Evolutionary conservation across 805 yeast species (phyloP).

Genomic region (Starmerella floricola): DNA sequence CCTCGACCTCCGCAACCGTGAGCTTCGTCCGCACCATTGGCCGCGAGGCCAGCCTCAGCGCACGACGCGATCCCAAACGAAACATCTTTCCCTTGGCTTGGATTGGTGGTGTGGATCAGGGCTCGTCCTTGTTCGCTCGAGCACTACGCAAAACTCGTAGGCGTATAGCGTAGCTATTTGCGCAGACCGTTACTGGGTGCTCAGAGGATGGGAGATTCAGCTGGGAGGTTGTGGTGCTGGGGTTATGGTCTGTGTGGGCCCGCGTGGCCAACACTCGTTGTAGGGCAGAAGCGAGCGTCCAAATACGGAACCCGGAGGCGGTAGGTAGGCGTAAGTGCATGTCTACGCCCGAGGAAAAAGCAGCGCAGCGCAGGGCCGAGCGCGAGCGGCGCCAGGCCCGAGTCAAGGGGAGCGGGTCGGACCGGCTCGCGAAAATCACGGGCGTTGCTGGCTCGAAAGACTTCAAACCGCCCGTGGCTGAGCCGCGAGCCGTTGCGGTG

Average conservation of each 20-base stretch:
- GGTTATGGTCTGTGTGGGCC: no score
- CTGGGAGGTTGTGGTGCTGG: no score
- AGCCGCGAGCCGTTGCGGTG: neutral
- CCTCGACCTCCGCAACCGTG: constrained; percentile 18
- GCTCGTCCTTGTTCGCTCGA: no score
- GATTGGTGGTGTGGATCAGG: neutral
- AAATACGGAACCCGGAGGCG: no score
- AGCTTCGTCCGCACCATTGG: constrained; percentile 13
- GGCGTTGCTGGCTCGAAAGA: constrained; percentile 21
- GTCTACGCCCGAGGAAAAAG: constrained; percentile 4
- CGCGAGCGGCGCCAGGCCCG: constrained; percentile 28
- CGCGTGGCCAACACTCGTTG: no score
- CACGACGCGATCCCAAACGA: constrained; percentile 9
- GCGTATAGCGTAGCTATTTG: no score
- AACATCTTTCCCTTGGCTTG: constrained; percentile 1
- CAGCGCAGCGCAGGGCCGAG: constrained; percentile 15
- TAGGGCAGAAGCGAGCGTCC: no score
- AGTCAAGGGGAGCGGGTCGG: constrained; percentile 24
- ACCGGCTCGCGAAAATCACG: constrained; percentile 28
- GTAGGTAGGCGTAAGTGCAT: neutral
- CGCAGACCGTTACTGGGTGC: no score
- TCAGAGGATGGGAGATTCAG: no score
- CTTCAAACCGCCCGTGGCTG: constrained; percentile 14
- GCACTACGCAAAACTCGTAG: no score
- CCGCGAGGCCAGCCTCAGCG: constrained; percentile 1